Evolutionary conservation across 2,329 filamentous ascomycete genomes (phyloP), one percentile per base, ranked within the genome.

Genomic region (Coniella lustricola): DNA sequence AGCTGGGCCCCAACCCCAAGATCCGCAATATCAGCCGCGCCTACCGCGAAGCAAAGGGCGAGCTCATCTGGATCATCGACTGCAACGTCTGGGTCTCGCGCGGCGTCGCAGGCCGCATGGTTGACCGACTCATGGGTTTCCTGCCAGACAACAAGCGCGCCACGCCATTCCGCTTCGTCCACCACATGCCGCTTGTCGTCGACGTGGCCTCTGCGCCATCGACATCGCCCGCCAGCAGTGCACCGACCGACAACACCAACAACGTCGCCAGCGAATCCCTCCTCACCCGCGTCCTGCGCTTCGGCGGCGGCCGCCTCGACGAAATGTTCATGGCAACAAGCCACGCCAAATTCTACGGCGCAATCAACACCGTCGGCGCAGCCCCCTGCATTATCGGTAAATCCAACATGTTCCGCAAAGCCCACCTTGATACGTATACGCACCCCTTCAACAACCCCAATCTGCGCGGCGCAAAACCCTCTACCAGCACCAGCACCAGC

Each of bases 331-430:
- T 98, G 76, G 84, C 89, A 1, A 93, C 90, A 0, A 82, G 89
- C 0, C 93, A 98, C 65, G 89, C 90, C 58, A 98, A 98, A 63
- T 97, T 98, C 74, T 98, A 98, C 70, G 85, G 85, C 8, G 93
- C 91, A 53, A 98, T 98, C 75, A 97, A 97, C 67, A 87, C 88
- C 0, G 88, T 96, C 14, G 77, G 86, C 3, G 70, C 97, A 45
- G 93, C 93, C 0, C 93, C 94, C 8, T 98, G 93, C 66, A 85
- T 95, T 50, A 85, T 97, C 18, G 93, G 93, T 44, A 98, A 98
- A 70, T 95, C 89, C 60, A 97, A 94, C 69, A 97, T 98, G 90
- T 98, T 97, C 68, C 86, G 93, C 51, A 87, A 86, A 53, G 87
- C 88, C 0, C 91, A 98, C 60, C 80, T 98, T 32, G 81, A 96